These are phyloP conservation scores for Wickerhamomyces rabaulensis DNA, from an alignment of 805 yeast genomes.

Conservation along the genomic window DNA sequence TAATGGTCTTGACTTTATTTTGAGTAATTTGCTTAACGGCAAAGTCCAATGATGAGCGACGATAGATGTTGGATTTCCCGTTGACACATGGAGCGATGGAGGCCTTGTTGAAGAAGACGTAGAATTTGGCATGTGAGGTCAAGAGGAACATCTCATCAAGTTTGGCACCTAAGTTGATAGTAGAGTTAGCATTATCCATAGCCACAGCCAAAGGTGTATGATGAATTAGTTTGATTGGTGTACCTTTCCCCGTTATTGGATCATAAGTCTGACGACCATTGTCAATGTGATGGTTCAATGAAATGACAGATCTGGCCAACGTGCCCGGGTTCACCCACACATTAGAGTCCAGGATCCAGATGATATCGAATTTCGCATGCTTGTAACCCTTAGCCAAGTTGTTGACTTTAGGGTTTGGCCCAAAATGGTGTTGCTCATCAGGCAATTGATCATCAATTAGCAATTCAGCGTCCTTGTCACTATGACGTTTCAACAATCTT, in stretches of 20 bases:
- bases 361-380: conserved; percentile 60
- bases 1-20: conserved; percentile 22
- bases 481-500: conserved; percentile 45
- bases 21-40: conserved; percentile 43
- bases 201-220: conserved; percentile 71
- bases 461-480: conserved; percentile 52
- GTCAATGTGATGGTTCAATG: conserved; percentile 43
- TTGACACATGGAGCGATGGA: conserved; percentile 85
- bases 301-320: conserved; percentile 55
- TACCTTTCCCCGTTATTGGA: conserved; percentile 7
- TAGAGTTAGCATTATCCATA: conserved; percentile 15
- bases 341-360: conserved; percentile 86
- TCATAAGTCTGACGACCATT: conserved; percentile 36
- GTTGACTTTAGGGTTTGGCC: conserved; percentile 88
- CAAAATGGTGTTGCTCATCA: conserved; percentile 41
- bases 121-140: conserved; percentile 83
- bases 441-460: conserved; percentile 41
- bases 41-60: conserved; percentile 56
- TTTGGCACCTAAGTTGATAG: conserved; percentile 46
- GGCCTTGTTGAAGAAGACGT: conserved; percentile 68
- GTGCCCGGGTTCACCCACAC: conserved; percentile 72
- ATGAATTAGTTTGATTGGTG: conserved; percentile 65
- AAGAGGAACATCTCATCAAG: conserved; percentile 82
- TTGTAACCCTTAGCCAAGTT: conserved; percentile 78
- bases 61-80: conserved; percentile 80